phyloP scores from a whole-genome alignment of 768 basidiomycete genomes.

The Cystofilobasidium ferigula region DNA sequence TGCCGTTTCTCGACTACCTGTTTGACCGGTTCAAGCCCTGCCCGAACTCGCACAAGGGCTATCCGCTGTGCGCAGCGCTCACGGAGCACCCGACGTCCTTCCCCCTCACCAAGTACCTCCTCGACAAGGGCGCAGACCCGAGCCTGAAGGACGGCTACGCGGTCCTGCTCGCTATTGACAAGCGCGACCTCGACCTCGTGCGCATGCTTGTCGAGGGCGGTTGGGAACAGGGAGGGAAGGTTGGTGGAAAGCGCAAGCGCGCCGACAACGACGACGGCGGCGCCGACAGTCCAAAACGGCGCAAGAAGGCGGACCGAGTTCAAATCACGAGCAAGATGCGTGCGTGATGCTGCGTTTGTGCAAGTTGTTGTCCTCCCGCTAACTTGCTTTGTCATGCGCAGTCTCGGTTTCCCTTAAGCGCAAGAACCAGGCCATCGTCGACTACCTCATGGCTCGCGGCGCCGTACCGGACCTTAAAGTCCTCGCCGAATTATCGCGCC shows the following conservation, averaged over 20 bases:
- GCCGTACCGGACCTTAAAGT: conserved; percentile 22
- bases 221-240: neutral
- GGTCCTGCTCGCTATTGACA: conserved; percentile 62
- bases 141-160: conserved; percentile 52
- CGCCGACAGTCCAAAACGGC: conserved; percentile 18
- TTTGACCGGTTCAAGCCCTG: conserved; percentile 43
- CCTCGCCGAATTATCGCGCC: conserved; percentile 12
- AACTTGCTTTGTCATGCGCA: neutral
- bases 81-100: conserved; percentile 35
- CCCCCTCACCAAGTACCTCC: conserved; percentile 59
- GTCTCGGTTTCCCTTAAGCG: neutral
- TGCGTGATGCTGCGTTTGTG: neutral
- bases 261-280: conserved; percentile 26
- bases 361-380: neutral
- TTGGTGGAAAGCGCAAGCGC: conserved; percentile 21
- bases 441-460: conserved; percentile 38
- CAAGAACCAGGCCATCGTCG: conserved; percentile 30
- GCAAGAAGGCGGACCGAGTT: conserved; percentile 14
- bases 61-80: conserved; percentile 70
- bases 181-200: conserved; percentile 56
- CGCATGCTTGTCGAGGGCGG: conserved; percentile 62
- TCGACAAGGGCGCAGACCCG: conserved; percentile 63
- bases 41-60: conserved; percentile 62
- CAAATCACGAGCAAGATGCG: conserved; percentile 10
- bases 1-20: conserved; percentile 33